Conservation (phyloP, 176 grass and related monocot genomes). For the Paspalum vaginatum region DNA sequence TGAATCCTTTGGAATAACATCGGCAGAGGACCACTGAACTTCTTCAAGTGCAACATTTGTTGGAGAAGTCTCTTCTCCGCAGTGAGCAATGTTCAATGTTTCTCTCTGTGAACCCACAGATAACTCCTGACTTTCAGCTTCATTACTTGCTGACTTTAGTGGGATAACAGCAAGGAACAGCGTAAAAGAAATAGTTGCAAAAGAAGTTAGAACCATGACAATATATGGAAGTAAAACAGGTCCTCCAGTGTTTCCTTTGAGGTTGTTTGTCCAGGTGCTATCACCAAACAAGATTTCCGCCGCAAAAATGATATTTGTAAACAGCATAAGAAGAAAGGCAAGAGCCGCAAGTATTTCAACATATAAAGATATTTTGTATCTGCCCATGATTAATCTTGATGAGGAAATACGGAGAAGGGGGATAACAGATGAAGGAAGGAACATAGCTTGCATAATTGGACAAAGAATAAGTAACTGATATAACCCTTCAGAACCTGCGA, state of each 20-base stretch:
- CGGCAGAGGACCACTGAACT: slow-evolving; percentile 40
- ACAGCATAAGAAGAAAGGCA: slow-evolving; percentile 70
- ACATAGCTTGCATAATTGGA: slow-evolving; percentile 77
- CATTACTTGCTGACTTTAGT: slow-evolving; percentile 70
- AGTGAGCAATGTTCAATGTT: background rate
- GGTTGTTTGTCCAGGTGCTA: slow-evolving; percentile 73
- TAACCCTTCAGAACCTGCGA: slow-evolving; percentile 65
- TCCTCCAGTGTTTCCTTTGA: slow-evolving; percentile 45
- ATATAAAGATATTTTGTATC: slow-evolving; percentile 56
- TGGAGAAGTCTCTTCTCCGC: slow-evolving; percentile 41
- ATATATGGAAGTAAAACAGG: slow-evolving; percentile 55
- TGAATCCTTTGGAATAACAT: background rate
- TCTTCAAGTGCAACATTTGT: slow-evolving; percentile 47
- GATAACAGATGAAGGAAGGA: slow-evolving; percentile 74
- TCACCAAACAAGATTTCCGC: slow-evolving; percentile 80
- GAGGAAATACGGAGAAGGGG: slow-evolving; percentile 75
- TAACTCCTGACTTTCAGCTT: slow-evolving; percentile 49
- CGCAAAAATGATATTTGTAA: slow-evolving; percentile 76
- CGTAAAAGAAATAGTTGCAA: slow-evolving; percentile 59
- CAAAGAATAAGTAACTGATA: slow-evolving; percentile 71
- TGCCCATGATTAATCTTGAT: slow-evolving; percentile 74
- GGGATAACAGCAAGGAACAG: slow-evolving; percentile 74
- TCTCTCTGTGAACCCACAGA: background rate
- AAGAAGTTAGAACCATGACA: slow-evolving; percentile 55
- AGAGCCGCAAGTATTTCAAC: slow-evolving; percentile 58